phyloP scores from a whole-genome alignment of 192 early-diverging fungal species.

The Chytriomyces sp. region DNA sequence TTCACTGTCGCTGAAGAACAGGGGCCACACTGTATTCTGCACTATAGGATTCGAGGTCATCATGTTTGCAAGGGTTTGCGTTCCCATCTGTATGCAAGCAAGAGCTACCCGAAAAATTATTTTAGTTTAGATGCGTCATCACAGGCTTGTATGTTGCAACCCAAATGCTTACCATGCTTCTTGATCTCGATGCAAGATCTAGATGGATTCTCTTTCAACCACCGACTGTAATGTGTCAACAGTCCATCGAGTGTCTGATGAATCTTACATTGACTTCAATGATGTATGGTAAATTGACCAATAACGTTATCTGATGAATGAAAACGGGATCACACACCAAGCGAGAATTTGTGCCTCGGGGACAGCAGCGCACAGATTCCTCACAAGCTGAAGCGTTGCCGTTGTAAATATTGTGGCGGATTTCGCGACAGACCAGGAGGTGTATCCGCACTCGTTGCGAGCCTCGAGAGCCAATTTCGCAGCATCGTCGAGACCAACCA shows the following conservation, averaged over 20 bases:
- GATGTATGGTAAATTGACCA: too few species aligned
- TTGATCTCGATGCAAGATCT: slow-evolving; percentile 37
- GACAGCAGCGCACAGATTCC: slow-evolving; percentile 50
- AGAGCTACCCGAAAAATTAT: slow-evolving; percentile 14
- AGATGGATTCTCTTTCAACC: slow-evolving; percentile 34
- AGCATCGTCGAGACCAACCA: not conserved
- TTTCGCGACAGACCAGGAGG: slow-evolving; percentile 1
- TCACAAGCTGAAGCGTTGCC: slow-evolving; percentile 39
- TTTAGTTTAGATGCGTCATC: not conserved
- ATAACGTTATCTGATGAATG: not conserved
- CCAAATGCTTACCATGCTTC: slow-evolving; percentile 17
- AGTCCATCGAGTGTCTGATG: slow-evolving; percentile 45
- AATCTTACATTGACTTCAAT: slow-evolving; percentile 35
- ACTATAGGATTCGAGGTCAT: slow-evolving; percentile 52
- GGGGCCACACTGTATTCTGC: slow-evolving; percentile 49
- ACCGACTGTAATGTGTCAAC: slow-evolving; percentile 41
- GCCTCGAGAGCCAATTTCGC: not conserved
- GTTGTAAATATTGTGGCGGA: slow-evolving; percentile 27
- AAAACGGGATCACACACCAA: slow-evolving; percentile 26
- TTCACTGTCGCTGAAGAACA: slow-evolving; percentile 42
- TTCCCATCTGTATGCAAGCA: slow-evolving; percentile 47
- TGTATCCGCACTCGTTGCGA: slow-evolving; percentile 4
- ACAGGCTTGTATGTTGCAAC: not conserved
- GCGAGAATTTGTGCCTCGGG: slow-evolving; percentile 41
- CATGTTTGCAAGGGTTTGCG: slow-evolving; percentile 52